A percentile compares a stretch with the other conserved stretches of the same genome.
Conservation (phyloP, 1,284 basidiomycete genomes). For the Puccinia coronata region DNA sequence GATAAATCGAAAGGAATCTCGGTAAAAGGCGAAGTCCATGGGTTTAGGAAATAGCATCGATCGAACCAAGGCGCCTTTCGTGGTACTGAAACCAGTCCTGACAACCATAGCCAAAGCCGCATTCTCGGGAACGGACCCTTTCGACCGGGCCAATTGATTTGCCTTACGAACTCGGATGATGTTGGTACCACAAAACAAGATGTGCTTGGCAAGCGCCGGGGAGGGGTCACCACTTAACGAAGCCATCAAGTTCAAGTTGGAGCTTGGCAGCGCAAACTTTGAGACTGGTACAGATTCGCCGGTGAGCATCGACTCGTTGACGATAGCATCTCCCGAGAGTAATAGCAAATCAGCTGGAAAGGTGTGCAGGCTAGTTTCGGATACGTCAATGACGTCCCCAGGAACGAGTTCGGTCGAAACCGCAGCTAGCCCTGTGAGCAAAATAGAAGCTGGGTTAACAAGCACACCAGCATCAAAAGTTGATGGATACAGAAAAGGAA, state of each 20-base stretch:
- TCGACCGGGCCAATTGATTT: slow-evolving; percentile 25
- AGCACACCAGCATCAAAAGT: background rate
- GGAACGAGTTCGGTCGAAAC: slow-evolving; percentile 83
- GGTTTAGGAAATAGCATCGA: slow-evolving; percentile 99
- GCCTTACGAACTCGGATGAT: slow-evolving; percentile 82
- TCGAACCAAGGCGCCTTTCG: slow-evolving; percentile 90
- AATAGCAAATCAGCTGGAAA: slow-evolving; percentile 91
- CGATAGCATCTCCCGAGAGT: slow-evolving; percentile 91
- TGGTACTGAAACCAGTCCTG: slow-evolving; percentile 95
- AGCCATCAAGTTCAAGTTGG: slow-evolving; percentile 50
- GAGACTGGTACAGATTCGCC: slow-evolving; percentile 93
- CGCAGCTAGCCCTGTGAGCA: slow-evolving; percentile 56
- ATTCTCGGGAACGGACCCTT: slow-evolving; percentile 56
- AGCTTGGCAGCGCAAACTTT: slow-evolving; percentile 68
- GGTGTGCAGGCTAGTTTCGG: slow-evolving; percentile 71
- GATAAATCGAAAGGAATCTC: slow-evolving; percentile 96
- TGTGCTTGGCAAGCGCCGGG: slow-evolving; percentile 76
- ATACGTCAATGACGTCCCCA: slow-evolving; percentile 88
- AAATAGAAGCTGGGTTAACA: slow-evolving; percentile 52
- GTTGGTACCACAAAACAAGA: slow-evolving; percentile 87
- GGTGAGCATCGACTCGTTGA: slow-evolving; percentile 98
- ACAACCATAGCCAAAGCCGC: slow-evolving; percentile 80
- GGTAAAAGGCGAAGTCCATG: slow-evolving; percentile 69
- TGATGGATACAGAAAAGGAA: slow-evolving; percentile 35
- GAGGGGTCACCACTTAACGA: slow-evolving; percentile 63